Evolutionary conservation across 495 filamentous ascomycete genomes (phyloP).

Genomic region (Aspergillus carlsbadensis): DNA sequence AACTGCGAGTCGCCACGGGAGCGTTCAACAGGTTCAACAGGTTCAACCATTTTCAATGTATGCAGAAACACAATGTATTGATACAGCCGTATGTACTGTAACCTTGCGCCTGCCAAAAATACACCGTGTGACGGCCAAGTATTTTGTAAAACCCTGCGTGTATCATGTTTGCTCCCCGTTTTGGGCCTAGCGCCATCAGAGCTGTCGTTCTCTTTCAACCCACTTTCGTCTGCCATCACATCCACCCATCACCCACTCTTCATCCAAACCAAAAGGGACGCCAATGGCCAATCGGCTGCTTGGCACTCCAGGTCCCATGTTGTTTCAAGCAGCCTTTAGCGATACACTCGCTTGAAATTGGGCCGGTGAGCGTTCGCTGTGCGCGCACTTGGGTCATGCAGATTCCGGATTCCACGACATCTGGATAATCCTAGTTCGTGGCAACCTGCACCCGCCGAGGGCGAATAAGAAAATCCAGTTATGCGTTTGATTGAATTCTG

Average conservation of each 20-base stretch:
- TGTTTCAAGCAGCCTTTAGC: neutral
- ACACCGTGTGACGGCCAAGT: neutral
- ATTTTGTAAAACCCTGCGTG: constrained; percentile 1
- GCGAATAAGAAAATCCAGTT: constrained; percentile 3
- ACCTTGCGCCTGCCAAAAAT: neutral
- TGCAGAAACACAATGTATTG: constrained; percentile 2
- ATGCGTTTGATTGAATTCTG: neutral
- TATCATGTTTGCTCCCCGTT: neutral
- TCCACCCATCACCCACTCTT: neutral
- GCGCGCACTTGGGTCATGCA: neutral
- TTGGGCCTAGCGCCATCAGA: neutral
- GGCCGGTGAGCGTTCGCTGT: neutral
- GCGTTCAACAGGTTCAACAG: too few species aligned
- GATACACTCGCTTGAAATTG: neutral
- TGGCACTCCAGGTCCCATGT: neutral
- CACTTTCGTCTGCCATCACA: neutral
- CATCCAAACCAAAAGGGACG: neutral
- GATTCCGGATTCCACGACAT: constrained; percentile 10
- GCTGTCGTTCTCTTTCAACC: too few species aligned
- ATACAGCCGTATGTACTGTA: constrained; percentile 7
- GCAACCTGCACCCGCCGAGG: neutral
- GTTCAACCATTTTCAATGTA: too few species aligned
- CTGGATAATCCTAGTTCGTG: constrained; percentile 9
- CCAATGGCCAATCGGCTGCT: neutral
- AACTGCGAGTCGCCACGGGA: too few species aligned